phyloP scores from a whole-genome alignment of 2,329 filamentous ascomycete genomes.

The Claviceps sp. region DNA sequence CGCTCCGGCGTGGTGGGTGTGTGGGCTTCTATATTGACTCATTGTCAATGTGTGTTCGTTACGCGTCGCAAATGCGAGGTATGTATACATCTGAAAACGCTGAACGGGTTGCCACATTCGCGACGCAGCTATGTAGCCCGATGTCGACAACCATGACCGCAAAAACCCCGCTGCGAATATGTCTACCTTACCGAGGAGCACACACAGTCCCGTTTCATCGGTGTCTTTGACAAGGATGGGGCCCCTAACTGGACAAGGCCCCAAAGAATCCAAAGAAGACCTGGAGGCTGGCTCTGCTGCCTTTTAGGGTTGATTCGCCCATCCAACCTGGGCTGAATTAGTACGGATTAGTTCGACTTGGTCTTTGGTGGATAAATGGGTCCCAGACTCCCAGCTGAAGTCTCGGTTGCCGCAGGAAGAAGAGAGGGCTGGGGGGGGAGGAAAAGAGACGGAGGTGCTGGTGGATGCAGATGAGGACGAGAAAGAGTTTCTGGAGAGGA shows the following conservation, averaged over 20 bases:
- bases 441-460: background rate
- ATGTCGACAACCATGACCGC: background rate
- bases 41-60: no score
- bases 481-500: background rate
- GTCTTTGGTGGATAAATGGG: background rate
- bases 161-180: background rate
- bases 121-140: background rate
- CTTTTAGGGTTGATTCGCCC: background rate
- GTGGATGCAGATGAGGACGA: background rate
- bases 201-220: slow-evolving; percentile 3
- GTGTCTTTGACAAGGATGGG: slow-evolving; percentile 1
- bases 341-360: background rate
- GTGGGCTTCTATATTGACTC: background rate
- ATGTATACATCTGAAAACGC: background rate
- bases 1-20: slow-evolving; percentile 1
- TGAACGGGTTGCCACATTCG: background rate
- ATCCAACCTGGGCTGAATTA: background rate
- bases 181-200: background rate
- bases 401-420: background rate
- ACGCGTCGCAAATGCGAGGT: no score
- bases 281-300: background rate
- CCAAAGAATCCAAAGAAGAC: background rate
- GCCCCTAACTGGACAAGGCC: slow-evolving; percentile 1
- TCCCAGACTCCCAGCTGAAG: background rate
- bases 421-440: background rate